Conservation (phyloP, 1,139 yeast genomes). For the Geotrichum australiense region DNA sequence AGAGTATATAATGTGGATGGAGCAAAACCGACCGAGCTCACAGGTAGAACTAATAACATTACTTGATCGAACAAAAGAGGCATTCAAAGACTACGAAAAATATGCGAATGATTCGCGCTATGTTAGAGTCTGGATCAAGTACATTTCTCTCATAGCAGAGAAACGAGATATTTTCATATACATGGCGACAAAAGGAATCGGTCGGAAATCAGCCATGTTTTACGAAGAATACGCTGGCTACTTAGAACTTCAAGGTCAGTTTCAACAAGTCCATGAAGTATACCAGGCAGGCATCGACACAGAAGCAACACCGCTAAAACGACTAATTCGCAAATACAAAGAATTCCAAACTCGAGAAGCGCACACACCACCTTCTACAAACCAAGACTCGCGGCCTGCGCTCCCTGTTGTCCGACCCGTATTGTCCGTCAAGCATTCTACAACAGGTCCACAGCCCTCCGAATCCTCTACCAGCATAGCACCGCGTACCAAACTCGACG, state of each 20-base stretch:
- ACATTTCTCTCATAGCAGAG: slow-evolving; percentile 59
- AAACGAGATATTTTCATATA: slow-evolving; percentile 70
- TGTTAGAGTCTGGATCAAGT: slow-evolving; percentile 72
- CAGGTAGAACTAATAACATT: slow-evolving; percentile 49
- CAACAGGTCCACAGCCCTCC: slow-evolving; percentile 6
- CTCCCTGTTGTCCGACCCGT: slow-evolving; percentile 21
- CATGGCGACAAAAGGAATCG: slow-evolving; percentile 68
- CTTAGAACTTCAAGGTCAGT: slow-evolving; percentile 48
- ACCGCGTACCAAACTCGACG: slow-evolving; percentile 24
- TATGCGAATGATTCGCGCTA: slow-evolving; percentile 82
- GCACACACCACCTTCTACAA: slow-evolving; percentile 27
- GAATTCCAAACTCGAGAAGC: slow-evolving; percentile 42
- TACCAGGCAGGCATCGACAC: slow-evolving; percentile 53
- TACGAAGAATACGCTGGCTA: slow-evolving; percentile 76
- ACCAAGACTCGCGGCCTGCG: slow-evolving; percentile 33
- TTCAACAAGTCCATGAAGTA: slow-evolving; percentile 56
- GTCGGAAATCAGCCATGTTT: slow-evolving; percentile 55
- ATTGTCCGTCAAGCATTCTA: slow-evolving; percentile 13
- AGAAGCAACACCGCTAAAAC: slow-evolving; percentile 55
- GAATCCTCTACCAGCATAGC: slow-evolving; percentile 6
- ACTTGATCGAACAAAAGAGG: slow-evolving; percentile 66
- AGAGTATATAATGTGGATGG: slow-evolving; percentile 69
- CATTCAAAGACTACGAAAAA: slow-evolving; percentile 55
- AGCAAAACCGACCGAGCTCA: slow-evolving; percentile 61
- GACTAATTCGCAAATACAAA: slow-evolving; percentile 46